Conservation (phyloP, 176 grass and related monocot genomes). For the Cenchrus fungigraminus region DNA sequence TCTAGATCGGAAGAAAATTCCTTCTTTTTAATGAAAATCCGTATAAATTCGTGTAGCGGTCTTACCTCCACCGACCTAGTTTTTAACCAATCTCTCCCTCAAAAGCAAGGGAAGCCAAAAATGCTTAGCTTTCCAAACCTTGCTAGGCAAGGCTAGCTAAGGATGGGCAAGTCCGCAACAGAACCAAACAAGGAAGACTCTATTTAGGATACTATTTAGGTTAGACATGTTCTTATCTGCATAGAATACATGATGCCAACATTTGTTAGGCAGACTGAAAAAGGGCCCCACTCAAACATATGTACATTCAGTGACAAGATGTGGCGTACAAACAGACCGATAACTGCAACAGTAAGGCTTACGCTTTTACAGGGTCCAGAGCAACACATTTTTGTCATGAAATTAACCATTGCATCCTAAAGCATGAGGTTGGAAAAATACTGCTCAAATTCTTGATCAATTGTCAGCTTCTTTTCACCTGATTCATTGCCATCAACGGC, state of each 20-base stretch:
- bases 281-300: neutral
- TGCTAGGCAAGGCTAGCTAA: too few species aligned
- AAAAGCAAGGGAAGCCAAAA: too few species aligned
- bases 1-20: too few species aligned
- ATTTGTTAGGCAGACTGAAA: constrained; percentile 18
- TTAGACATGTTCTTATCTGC: neutral
- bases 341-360: neutral
- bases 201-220: neutral
- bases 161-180: too few species aligned
- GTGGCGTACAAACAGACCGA: neutral
- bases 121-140: too few species aligned
- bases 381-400: neutral
- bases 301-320: constrained; percentile 31
- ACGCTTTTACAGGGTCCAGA: constrained; percentile 5
- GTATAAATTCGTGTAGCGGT: too few species aligned
- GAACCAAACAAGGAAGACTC: too few species aligned
- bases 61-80: too few species aligned
- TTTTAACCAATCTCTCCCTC: too few species aligned
- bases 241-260: constrained; percentile 16
- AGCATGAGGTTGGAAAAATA: constrained; percentile 88
- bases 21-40: too few species aligned
- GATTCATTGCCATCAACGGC: constrained; percentile 28
- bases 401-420: constrained; percentile 35
- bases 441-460: constrained; percentile 89
- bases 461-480: constrained; percentile 51